phyloP scores from a whole-genome alignment of 106 monocot genomes.

The Dactylorhiza incarnata region DNA sequence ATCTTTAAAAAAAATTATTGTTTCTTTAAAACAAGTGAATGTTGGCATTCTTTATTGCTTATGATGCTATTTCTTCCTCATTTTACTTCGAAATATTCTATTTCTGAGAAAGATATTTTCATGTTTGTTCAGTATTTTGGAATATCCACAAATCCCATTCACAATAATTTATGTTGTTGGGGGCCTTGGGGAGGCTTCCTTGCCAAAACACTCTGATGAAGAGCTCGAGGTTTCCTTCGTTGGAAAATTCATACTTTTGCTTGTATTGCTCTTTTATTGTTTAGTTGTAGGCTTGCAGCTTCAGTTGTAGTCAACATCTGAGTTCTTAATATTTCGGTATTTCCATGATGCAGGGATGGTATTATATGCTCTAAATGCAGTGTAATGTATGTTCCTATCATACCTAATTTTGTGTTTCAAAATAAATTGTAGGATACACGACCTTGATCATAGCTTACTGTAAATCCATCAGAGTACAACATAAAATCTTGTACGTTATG shows the following conservation, averaged over 20 bases:
- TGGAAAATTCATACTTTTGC: neutral
- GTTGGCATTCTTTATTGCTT: neutral
- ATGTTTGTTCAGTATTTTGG: neutral
- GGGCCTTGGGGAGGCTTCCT: neutral
- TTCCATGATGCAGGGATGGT: neutral
- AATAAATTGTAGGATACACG: neutral
- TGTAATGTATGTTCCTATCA: neutral
- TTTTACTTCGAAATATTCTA: neutral
- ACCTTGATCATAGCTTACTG: neutral
- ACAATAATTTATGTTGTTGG: neutral
- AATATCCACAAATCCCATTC: neutral
- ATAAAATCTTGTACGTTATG: neutral
- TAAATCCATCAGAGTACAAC: neutral
- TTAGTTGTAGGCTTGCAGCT: neutral
- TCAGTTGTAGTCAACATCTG: neutral
- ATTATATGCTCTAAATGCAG: neutral
- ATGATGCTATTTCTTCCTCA: neutral
- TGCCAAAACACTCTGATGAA: neutral
- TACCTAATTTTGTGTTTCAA: neutral
- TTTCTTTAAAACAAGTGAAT: neutral
- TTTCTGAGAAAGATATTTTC: neutral
- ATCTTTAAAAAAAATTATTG: neutral
- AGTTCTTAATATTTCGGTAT: neutral
- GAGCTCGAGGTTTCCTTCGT: neutral
- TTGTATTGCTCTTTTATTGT: neutral